These are phyloP conservation scores for Salvia miltiorrhiza DNA, from an alignment of 257 asterid genomes.

Conservation along the genomic window DNA sequence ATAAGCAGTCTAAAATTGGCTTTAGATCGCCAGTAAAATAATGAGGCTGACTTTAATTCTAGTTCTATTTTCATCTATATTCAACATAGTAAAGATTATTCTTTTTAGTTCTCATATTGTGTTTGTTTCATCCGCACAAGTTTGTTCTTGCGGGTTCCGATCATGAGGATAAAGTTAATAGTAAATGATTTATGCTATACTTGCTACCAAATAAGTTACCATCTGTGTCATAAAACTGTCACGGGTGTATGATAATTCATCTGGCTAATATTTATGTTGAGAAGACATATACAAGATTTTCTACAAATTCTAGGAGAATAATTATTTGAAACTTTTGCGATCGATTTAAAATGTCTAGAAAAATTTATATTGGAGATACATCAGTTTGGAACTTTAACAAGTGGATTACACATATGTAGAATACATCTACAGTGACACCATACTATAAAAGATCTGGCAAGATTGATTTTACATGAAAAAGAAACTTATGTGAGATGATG, in stretches of 20 bases:
- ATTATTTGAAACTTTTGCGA: neutral
- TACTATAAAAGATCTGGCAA: neutral
- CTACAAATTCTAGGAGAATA: neutral
- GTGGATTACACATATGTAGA: neutral
- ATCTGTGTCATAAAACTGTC: neutral
- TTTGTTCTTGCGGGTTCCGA: neutral
- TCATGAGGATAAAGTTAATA: neutral
- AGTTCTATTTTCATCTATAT: neutral
- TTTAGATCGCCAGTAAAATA: neutral
- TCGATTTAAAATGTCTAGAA: neutral
- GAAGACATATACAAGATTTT: neutral
- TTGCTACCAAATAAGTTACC: neutral
- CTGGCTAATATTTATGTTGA: neutral
- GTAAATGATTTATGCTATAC: neutral
- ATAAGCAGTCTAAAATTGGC: neutral
- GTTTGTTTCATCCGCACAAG: neutral
- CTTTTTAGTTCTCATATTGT: neutral
- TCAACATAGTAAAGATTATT: neutral
- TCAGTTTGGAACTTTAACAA: neutral
- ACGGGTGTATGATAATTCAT: neutral
- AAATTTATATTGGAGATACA: neutral
- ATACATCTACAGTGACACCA: neutral
- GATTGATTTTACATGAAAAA: neutral
- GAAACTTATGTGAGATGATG: neutral
- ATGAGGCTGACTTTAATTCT: neutral